Percentiles rank a stretch among this genome's conserved stretches.
Evolutionary conservation across 495 filamentous ascomycete species (phyloP).

Genomic region (Umbilicaria muhlenbergii): DNA sequence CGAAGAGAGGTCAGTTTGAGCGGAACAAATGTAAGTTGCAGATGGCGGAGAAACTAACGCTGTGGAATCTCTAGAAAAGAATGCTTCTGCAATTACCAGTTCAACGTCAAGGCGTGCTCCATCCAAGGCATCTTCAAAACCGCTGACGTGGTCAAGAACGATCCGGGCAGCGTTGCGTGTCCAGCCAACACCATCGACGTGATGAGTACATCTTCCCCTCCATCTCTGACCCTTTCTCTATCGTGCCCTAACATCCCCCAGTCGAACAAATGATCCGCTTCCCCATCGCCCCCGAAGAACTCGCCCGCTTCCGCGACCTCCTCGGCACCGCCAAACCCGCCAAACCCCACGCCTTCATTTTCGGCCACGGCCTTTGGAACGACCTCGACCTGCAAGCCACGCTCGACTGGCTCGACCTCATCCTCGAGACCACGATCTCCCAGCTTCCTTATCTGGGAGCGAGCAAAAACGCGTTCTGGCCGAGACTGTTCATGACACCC

Average conservation of each 20-base stretch:
- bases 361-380: conserved; percentile 37
- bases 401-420: conserved; percentile 26
- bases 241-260: conserved; percentile 7
- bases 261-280: conserved; percentile 34
- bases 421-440: conserved; percentile 16
- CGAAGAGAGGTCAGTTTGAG: conserved; percentile 26
- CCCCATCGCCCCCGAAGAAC: conserved; percentile 29
- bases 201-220: conserved; percentile 19
- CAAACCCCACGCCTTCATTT: conserved; percentile 29
- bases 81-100: conserved; percentile 38
- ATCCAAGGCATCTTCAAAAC: conserved; percentile 37
- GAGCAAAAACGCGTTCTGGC: conserved; percentile 15
- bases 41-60: background rate
- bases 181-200: conserved; percentile 22
- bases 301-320: conserved; percentile 22
- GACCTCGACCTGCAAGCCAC: conserved; percentile 30
- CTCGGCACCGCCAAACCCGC: conserved; percentile 21
- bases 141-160: conserved; percentile 29
- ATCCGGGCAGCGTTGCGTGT: conserved; percentile 28
- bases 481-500: conserved; percentile 32
- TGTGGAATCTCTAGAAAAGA: background rate
- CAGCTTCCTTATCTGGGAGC: conserved; percentile 15
- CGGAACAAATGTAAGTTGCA: background rate
- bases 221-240: background rate
- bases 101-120: conserved; percentile 35